Evolutionary conservation across 2,329 filamentous ascomycete species (phyloP).

Genomic region (Lasiodiplodia sp.): DNA sequence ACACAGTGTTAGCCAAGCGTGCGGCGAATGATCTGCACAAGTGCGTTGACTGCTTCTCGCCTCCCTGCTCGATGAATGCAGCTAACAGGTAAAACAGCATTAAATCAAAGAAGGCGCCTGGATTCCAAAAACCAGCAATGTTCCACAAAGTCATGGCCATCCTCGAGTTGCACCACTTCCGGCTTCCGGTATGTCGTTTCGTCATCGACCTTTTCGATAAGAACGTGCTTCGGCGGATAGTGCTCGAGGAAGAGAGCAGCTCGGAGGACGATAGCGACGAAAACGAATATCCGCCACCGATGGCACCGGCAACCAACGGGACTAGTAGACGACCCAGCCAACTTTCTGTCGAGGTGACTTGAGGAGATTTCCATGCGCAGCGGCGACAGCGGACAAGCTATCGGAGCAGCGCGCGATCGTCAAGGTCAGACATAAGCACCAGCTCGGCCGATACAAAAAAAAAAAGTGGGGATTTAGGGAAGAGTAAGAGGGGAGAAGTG

Average conservation of each 20-base stretch:
- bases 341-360: constrained; percentile 14
- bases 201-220: constrained; percentile 96
- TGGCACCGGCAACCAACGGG: background rate
- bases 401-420: background rate
- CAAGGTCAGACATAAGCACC: background rate
- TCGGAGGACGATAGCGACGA: constrained; percentile 16
- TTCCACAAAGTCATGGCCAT: constrained; percentile 87
- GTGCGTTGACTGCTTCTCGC: constrained; percentile 47
- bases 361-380: background rate
- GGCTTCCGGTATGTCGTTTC: constrained; percentile 84
- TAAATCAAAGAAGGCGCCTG: constrained; percentile 75
- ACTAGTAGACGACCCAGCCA: constrained; percentile 14
- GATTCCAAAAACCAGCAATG: constrained; percentile 77
- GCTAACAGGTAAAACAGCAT: constrained; percentile 60
- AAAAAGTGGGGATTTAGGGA: too few species aligned
- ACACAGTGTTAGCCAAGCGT: constrained; percentile 90
- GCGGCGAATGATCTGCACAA: constrained; percentile 79
- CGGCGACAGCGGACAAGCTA: background rate
- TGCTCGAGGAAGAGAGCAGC: constrained; percentile 73
- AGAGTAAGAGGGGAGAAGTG: background rate
- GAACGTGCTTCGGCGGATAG: constrained; percentile 81
- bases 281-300: background rate
- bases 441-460: background rate
- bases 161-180: constrained; percentile 88
- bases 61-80: constrained; percentile 15